Evolutionary conservation across 1,284 basidiomycete species (phyloP).

Genomic region (Mycocalia duriaeana): DNA sequence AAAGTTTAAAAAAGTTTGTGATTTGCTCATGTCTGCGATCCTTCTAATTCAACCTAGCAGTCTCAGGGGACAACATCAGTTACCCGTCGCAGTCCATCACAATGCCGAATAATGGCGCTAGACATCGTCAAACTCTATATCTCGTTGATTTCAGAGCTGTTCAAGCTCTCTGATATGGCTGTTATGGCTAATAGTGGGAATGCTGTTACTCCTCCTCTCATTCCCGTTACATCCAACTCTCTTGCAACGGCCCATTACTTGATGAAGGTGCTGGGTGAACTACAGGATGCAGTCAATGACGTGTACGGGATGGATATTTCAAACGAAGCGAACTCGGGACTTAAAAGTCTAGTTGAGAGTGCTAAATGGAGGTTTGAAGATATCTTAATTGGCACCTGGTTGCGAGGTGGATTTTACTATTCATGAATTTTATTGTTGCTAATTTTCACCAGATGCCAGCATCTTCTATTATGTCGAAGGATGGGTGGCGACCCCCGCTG

Average conservation of each 20-base stretch:
- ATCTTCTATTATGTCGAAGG: slow-evolving; percentile 83
- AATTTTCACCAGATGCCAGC: slow-evolving; percentile 65
- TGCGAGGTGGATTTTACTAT: slow-evolving; percentile 55
- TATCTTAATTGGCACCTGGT: slow-evolving; percentile 77
- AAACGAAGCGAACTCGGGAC: slow-evolving; percentile 60
- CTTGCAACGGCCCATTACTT: slow-evolving; percentile 83
- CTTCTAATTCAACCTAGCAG: not conserved
- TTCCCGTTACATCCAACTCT: slow-evolving; percentile 77
- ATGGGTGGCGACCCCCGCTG: slow-evolving; percentile 65
- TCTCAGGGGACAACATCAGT: slow-evolving; percentile 19
- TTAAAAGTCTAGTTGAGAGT: slow-evolving; percentile 77
- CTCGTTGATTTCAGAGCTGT: slow-evolving; percentile 83
- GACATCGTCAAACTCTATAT: slow-evolving; percentile 90
- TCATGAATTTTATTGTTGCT: slow-evolving; percentile 6
- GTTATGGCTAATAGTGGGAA: slow-evolving; percentile 36
- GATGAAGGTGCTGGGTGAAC: slow-evolving; percentile 74
- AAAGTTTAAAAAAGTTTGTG: slow-evolving; percentile 74
- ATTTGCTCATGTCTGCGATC: slow-evolving; percentile 1
- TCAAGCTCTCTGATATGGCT: slow-evolving; percentile 77
- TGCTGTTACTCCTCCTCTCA: slow-evolving; percentile 43
- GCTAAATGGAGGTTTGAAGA: slow-evolving; percentile 88
- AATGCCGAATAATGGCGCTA: slow-evolving; percentile 86
- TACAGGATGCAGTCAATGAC: slow-evolving; percentile 85
- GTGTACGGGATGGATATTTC: slow-evolving; percentile 79
- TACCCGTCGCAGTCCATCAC: slow-evolving; percentile 69